phyloP scores from a whole-genome alignment of 495 filamentous ascomycete genomes.

The Aeminium ludgeri region DNA sequence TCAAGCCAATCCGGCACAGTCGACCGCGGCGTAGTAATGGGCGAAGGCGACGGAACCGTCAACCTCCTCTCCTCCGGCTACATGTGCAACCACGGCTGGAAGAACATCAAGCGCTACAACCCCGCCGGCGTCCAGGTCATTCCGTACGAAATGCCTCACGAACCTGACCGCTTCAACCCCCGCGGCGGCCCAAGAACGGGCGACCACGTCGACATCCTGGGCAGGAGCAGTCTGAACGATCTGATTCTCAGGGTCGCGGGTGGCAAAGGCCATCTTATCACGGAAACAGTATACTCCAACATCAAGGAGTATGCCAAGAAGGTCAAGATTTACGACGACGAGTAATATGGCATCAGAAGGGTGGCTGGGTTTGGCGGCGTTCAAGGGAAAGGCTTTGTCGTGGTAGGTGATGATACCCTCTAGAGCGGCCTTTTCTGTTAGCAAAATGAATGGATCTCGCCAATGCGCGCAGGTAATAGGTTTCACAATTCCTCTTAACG shows the following conservation, averaged over 20 bases:
- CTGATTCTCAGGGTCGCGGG: constrained; percentile 74
- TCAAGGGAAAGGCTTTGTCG: neutral
- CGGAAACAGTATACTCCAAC: constrained; percentile 58
- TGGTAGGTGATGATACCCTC: no score
- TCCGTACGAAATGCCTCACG: constrained; percentile 88
- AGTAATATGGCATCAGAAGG: constrained; percentile 11
- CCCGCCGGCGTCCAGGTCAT: constrained; percentile 66
- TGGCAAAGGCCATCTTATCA: constrained; percentile 66
- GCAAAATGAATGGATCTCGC: no score
- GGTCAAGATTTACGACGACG: constrained; percentile 59
- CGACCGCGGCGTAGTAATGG: constrained; percentile 80
- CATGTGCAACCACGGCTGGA: constrained; percentile 93
- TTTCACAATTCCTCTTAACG: no score
- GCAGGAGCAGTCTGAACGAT: constrained; percentile 76
- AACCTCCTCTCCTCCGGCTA: constrained; percentile 76
- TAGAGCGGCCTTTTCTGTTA: no score
- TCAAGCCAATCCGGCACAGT: constrained; percentile 37
- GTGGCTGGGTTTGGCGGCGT: neutral
- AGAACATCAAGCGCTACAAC: constrained; percentile 72
- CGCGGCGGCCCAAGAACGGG: constrained; percentile 87
- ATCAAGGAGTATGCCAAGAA: constrained; percentile 67
- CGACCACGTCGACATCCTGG: constrained; percentile 93
- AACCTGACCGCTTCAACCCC: constrained; percentile 81
- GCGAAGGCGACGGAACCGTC: constrained; percentile 92
- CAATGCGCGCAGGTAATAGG: no score